These are phyloP conservation scores for Apiospora saccharicola DNA, from an alignment of 2,329 filamentous ascomycete species.

Conservation along the genomic window DNA sequence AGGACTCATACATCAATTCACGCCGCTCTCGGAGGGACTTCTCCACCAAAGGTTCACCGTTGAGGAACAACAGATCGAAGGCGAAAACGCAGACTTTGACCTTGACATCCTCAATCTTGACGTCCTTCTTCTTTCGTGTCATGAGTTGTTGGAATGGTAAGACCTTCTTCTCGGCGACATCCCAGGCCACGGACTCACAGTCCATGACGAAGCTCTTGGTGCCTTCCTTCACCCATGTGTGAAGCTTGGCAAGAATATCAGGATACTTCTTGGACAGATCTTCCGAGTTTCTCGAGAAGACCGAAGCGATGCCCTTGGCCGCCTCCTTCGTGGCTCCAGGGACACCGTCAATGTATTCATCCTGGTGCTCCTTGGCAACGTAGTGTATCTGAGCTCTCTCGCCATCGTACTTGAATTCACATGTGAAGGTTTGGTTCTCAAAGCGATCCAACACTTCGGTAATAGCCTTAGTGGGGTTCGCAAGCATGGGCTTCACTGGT, in stretches of 20 bases:
- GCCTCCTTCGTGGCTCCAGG: slow-evolving; percentile 69
- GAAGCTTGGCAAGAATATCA: slow-evolving; percentile 87
- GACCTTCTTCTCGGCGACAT: slow-evolving; percentile 92
- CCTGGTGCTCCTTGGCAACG: slow-evolving; percentile 79
- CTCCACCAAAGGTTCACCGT: slow-evolving; percentile 88
- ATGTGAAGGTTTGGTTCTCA: slow-evolving; percentile 93
- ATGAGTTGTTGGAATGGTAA: slow-evolving; percentile 97
- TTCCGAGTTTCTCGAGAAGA: slow-evolving; percentile 97
- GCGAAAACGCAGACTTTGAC: slow-evolving; percentile 98
- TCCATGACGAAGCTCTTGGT: slow-evolving; percentile 98
- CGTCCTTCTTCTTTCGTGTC: slow-evolving; percentile 97
- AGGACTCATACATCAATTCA: slow-evolving; percentile 75
- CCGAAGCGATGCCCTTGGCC: slow-evolving; percentile 80
- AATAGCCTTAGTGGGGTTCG: slow-evolving; percentile 97
- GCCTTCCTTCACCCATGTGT: slow-evolving; percentile 86
- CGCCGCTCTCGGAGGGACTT: slow-evolving; percentile 86
- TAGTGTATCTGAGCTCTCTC: slow-evolving; percentile 99
- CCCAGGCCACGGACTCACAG: slow-evolving; percentile 98
- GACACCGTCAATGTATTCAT: slow-evolving; percentile 71
- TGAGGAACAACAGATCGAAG: slow-evolving; percentile 92
- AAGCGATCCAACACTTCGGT: slow-evolving; percentile 97
- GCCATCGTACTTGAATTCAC: slow-evolving; percentile 99
- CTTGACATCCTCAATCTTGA: slow-evolving; percentile 93
- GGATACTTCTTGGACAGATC: slow-evolving; percentile 98
- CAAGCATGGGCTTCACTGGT: slow-evolving; percentile 97